Evolutionary conservation across 1,284 basidiomycete genomes (phyloP), one percentile per base, ranked within the genome.

Genomic region (Meira miltonrushii): DNA sequence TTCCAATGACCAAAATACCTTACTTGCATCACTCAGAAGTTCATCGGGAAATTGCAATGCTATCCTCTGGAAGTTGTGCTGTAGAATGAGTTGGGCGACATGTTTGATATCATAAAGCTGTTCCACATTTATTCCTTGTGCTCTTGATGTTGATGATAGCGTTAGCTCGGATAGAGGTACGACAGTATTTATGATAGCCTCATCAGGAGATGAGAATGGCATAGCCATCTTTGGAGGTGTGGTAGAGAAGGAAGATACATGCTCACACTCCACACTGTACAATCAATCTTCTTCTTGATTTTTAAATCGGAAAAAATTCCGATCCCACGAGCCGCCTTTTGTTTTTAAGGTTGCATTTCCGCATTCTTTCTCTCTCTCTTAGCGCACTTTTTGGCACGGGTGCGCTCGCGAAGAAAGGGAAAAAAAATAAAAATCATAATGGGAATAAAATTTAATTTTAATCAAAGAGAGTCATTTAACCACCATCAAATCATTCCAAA

Each of bases 31-130:
- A 19, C 85, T 84, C 5, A 99, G 80, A 9, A 95, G 85, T 78
- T 95, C 90, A 76, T 99, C 94, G 0, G 95, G 93, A 68, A 98
- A 97, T 78, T 98, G 94, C 10, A 99, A 83, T 0, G 91, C 92
- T 7, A 77, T 63, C 17, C 71, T 53, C 13, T 58, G 52, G 43
- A 74, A 69, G 2, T 59, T 12, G 21, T 55, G 12, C 7, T 13
- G 13, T 28, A 54, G 50, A 13, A 71, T 68, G 2, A 71, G 75
- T 19, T 55, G 52, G 15, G 55, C 41, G 15, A 77, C 55, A 33
- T 7, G 12, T 13, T n/a, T n/a, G 28, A 53, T 19, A 46, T 75
- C 72, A 60, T 77, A 77, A 54, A 75, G 54, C 11, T 69, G 49
- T 23, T 39, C 21, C 1, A 49, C 28, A 40, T 47, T 21, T 17